Conservation (phyloP, 2,329 filamentous ascomycete species). For the Colletotrichum tofieldiae region DNA sequence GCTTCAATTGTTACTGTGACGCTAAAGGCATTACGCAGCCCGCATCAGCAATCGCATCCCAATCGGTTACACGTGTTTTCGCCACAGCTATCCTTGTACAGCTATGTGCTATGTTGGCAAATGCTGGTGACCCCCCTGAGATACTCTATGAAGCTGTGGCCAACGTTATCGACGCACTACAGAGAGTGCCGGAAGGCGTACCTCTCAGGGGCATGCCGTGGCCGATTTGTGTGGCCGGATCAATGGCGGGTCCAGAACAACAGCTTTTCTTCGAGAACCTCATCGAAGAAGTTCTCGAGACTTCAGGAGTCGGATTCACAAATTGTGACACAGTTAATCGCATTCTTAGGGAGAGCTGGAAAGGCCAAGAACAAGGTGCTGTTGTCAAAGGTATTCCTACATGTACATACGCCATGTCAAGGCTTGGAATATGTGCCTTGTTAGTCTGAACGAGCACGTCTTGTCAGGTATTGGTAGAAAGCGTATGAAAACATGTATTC, state of each 20-base stretch:
- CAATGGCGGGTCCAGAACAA: slow-evolving; percentile 26
- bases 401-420: slow-evolving; percentile 17
- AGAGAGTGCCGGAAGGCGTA: neutral
- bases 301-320: slow-evolving; percentile 19
- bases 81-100: slow-evolving; percentile 27
- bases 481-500: neutral
- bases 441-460: neutral
- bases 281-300: slow-evolving; percentile 20
- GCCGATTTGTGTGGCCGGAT: slow-evolving; percentile 30
- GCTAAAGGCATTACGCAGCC: neutral
- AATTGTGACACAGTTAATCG: slow-evolving; percentile 30
- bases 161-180: slow-evolving; percentile 20
- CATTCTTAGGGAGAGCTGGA: slow-evolving; percentile 29
- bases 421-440: slow-evolving; percentile 24
- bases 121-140: neutral
- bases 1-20: no score
- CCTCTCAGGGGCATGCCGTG: slow-evolving; percentile 32
- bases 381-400: neutral
- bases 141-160: slow-evolving; percentile 10
- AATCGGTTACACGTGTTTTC: slow-evolving; percentile 32
- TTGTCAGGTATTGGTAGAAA: neutral
- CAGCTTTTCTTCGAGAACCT: slow-evolving; percentile 26
- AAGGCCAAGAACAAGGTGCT: neutral
- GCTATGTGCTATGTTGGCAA: slow-evolving; percentile 8
- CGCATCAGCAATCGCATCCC: neutral